These are phyloP conservation scores for Cyberlindnera amylophila DNA, from an alignment of 805 yeast species.

Conservation along the genomic window DNA sequence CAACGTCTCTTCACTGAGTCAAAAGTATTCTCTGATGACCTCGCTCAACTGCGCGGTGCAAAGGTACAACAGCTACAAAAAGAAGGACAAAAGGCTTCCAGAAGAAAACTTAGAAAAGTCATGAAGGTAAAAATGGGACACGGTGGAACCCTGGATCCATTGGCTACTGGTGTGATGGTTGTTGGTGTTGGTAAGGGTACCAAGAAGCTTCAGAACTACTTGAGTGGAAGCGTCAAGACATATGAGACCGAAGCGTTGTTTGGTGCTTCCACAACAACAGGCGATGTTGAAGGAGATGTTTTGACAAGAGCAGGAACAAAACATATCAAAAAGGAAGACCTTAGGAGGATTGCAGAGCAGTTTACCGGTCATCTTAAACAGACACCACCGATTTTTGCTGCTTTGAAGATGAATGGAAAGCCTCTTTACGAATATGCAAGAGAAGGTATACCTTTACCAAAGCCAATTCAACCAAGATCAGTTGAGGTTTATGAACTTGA, in stretches of 20 bases:
- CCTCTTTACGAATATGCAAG: slow-evolving; percentile 94
- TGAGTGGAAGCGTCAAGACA: slow-evolving; percentile 70
- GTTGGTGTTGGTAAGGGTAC: slow-evolving; percentile 94
- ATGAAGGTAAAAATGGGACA: slow-evolving; percentile 87
- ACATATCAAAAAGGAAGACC: slow-evolving; percentile 52
- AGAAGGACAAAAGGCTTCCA: slow-evolving; percentile 43
- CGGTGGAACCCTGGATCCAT: slow-evolving; percentile 95
- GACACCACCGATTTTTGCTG: slow-evolving; percentile 94
- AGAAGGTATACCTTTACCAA: slow-evolving; percentile 78
- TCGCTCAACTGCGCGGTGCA: slow-evolving; percentile 46
- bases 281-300: slow-evolving; percentile 87
- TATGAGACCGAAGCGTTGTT: slow-evolving; percentile 82
- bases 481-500: slow-evolving; percentile 56
- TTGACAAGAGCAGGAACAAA: slow-evolving; percentile 51
- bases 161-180: slow-evolving; percentile 91
- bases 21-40: slow-evolving; percentile 49
- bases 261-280: slow-evolving; percentile 91
- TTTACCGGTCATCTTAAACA: slow-evolving; percentile 82
- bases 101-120: slow-evolving; percentile 46
- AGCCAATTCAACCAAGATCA: slow-evolving; percentile 71
- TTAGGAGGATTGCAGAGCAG: slow-evolving; percentile 49
- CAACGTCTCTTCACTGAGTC: slow-evolving; percentile 63
- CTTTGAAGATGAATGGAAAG: slow-evolving; percentile 90
- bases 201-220: slow-evolving; percentile 66
- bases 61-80: slow-evolving; percentile 38